Conservation (phyloP, 768 basidiomycete species). For the Suillus tomentosus region DNA sequence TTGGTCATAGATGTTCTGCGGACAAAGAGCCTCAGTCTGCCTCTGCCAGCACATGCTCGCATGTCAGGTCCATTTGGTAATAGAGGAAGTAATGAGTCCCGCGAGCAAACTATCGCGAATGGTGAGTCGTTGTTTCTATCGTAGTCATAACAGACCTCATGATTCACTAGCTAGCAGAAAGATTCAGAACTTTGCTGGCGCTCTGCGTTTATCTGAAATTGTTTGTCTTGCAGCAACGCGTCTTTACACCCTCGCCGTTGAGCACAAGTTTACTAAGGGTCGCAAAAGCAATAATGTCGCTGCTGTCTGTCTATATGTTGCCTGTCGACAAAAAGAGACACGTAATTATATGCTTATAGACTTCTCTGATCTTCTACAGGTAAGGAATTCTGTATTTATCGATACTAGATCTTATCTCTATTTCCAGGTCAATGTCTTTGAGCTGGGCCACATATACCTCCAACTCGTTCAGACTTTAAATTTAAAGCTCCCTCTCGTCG, state of each 20-base stretch:
- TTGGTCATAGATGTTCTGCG: not conserved
- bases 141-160: not conserved
- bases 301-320: constrained; percentile 93
- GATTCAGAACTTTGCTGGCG: constrained; percentile 81
- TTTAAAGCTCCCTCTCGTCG: constrained; percentile 84
- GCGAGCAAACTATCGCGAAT: constrained; percentile 90
- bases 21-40: constrained; percentile 6
- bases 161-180: constrained; percentile 65
- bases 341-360: constrained; percentile 97
- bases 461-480: constrained; percentile 89
- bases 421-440: constrained; percentile 91
- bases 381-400: constrained; percentile 25
- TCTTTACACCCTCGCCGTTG: constrained; percentile 90
- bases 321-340: constrained; percentile 89
- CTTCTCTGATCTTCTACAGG: constrained; percentile 95
- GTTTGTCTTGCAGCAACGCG: constrained; percentile 82
- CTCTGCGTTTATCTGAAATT: constrained; percentile 75
- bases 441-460: constrained; percentile 94
- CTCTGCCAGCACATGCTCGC: constrained; percentile 66
- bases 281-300: constrained; percentile 91
- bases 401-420: not conserved
- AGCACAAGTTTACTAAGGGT: constrained; percentile 93
- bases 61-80: constrained; percentile 85
- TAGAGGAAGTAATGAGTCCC: constrained; percentile 75
- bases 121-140: constrained; percentile 45